Percentiles rank a stretch among this genome's conserved stretches.
Conservation (phyloP, 2,329 filamentous ascomycete species). For the Pseudopyrenochaeta lycopersici region DNA sequence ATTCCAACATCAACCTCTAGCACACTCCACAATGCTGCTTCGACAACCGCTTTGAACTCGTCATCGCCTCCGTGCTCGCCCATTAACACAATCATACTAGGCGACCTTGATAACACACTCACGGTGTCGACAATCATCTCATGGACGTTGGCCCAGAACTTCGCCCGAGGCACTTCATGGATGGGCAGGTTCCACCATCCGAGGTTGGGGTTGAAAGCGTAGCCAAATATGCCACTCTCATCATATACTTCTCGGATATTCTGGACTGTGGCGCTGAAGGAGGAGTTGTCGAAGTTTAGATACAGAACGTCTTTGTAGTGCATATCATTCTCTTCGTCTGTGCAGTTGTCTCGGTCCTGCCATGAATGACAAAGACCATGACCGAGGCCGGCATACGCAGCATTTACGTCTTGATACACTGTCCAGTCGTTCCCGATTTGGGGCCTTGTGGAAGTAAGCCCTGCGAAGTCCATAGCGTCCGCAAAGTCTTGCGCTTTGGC, state of each 20-base stretch:
- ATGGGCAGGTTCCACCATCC: conserved; percentile 39
- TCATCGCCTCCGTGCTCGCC: conserved; percentile 29
- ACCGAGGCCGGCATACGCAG: conserved; percentile 28
- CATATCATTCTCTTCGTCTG: conserved; percentile 9
- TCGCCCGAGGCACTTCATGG: conserved; percentile 28
- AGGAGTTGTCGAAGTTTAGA: conserved; percentile 35
- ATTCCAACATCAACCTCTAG: conserved; percentile 27
- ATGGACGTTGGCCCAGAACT: conserved; percentile 34
- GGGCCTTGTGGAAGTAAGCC: conserved; percentile 16
- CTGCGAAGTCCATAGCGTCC: conserved; percentile 23
- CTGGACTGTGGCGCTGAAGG: conserved; percentile 32
- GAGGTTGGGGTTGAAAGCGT: conserved; percentile 19
- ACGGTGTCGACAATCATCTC: conserved; percentile 26
- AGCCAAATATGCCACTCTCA: conserved; percentile 10
- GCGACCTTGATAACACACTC: conserved; percentile 13
- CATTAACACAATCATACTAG: conserved; percentile 31
- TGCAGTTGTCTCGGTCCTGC: conserved; percentile 8
- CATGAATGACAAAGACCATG: conserved; percentile 22
- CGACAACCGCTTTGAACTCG: conserved; percentile 32
- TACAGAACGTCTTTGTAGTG: conserved; percentile 29
- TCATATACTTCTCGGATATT: conserved; percentile 13
- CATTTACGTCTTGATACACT: conserved; percentile 26
- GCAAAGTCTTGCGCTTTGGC: conserved; percentile 22
- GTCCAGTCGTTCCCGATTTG: background rate
- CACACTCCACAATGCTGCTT: conserved; percentile 28